These are phyloP conservation scores for Glutinoglossum americanum DNA, from an alignment of 495 filamentous ascomycete species.

Conservation along the genomic window DNA sequence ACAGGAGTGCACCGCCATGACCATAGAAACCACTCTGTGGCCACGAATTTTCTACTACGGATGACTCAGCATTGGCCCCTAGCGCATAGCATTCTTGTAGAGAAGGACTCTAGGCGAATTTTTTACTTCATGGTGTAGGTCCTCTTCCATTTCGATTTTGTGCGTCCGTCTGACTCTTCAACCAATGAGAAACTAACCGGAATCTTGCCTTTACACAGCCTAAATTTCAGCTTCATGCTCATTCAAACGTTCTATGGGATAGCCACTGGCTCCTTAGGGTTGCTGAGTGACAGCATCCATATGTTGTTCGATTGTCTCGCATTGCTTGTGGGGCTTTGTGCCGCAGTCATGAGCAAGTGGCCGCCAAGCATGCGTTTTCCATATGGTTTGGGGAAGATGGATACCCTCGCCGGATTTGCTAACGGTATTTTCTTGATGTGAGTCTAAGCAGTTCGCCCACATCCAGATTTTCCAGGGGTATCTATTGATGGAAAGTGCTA, in stretches of 20 bases:
- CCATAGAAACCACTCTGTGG: not conserved
- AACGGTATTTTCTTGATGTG: slow-evolving; percentile 94
- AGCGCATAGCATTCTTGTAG: slow-evolving; percentile 62
- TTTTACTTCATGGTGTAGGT: slow-evolving; percentile 87
- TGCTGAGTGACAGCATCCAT: slow-evolving; percentile 93
- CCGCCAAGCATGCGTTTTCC: slow-evolving; percentile 71
- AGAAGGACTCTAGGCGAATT: slow-evolving; percentile 87
- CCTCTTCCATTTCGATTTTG: slow-evolving; percentile 6
- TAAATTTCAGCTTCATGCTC: slow-evolving; percentile 91
- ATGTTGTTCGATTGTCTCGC: slow-evolving; percentile 99
- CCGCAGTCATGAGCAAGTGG: slow-evolving; percentile 97
- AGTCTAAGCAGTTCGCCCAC: slow-evolving; percentile 8
- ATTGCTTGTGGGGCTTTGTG: slow-evolving; percentile 72
- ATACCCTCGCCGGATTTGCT: slow-evolving; percentile 86
- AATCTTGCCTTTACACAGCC: slow-evolving; percentile 31
- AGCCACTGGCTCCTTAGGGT: slow-evolving; percentile 71
- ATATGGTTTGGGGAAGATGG: slow-evolving; percentile 92
- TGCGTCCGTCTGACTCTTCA: not conserved
- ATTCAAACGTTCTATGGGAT: slow-evolving; percentile 89
- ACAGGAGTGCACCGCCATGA: not conserved
- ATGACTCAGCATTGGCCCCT: slow-evolving; percentile 49
- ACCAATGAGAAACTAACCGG: not conserved
- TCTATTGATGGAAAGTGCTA: not conserved
- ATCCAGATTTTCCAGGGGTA: not conserved
- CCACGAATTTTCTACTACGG: slow-evolving; percentile 39